Evolutionary conservation across 2,329 filamentous ascomycete genomes (phyloP), one percentile per base, ranked within the genome.

Genomic region (Venturia oleaginea): DNA sequence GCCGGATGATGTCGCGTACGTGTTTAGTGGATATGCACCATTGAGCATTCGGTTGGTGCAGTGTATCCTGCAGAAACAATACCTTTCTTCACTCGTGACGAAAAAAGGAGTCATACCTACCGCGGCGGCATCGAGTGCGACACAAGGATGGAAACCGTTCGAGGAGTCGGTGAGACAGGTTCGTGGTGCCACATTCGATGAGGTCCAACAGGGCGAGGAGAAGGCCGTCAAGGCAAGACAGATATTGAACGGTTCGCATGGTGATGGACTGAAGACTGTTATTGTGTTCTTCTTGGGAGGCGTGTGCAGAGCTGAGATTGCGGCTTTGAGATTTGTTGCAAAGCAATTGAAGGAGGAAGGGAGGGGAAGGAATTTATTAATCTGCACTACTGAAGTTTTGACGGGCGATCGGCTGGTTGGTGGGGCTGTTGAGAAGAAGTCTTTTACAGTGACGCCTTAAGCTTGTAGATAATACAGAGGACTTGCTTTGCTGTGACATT

Each of bases 241-340:
- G 66, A 84, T 95, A 32, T 79, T 99, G 46, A 90, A 91, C 59
- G 91, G 92, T 0, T 86, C 81, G 60, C 84, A 84, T 17, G 85
- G 85, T 61, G 87, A 86, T 62, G 72, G 73, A 38, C 73, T 72
- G 2, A 96, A 96, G 79, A 93, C 90, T 0, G 88, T 96, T 0
- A 90, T 97, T 72, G 87, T 99, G n/a, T 96, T 97, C 69, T 97
- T 97, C 76, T 79, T 99, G 22, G 94, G 94, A n/a, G 95, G 94
- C 1, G 90, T 99, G 64, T 97, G 92, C 0, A 96, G 95, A 72
- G 93, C 94, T 0, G 94, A 99, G 76, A 93, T 99, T 73, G 92
- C 95, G 48, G 94, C 95, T 24, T 74, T 99, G 72, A 84, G 95
- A 64, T 97, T 96, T 73, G 88, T 99, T 69, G 91, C 90, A 11